Conservation (phyloP, 2,329 filamentous ascomycete genomes). For the Dothistroma septosporum region DNA sequence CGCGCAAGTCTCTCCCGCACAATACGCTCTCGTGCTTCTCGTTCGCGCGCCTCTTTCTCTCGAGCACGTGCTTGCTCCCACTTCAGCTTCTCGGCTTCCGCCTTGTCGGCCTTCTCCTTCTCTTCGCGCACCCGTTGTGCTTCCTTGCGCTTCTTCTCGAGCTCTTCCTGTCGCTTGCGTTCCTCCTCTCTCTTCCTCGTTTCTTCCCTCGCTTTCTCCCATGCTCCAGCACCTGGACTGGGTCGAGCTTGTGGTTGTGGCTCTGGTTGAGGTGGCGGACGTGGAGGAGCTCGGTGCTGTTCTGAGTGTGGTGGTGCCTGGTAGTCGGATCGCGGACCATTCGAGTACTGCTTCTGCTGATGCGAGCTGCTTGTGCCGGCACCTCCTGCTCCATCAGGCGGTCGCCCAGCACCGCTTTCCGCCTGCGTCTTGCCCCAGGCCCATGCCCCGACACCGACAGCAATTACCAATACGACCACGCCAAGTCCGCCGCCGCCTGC, state of each 20-base stretch:
- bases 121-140: slow-evolving; percentile 51
- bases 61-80: slow-evolving; percentile 49
- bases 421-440: slow-evolving; percentile 63
- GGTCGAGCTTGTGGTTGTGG: slow-evolving; percentile 23
- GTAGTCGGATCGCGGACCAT: slow-evolving; percentile 24
- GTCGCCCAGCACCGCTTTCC: slow-evolving; percentile 40
- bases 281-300: slow-evolving; percentile 14
- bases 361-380: slow-evolving; percentile 32
- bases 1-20: slow-evolving; percentile 35
- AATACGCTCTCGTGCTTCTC: slow-evolving; percentile 46
- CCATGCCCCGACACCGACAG: slow-evolving; percentile 75
- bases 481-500: slow-evolving; percentile 66
- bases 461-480: slow-evolving; percentile 66
- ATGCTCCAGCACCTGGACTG: slow-evolving; percentile 37
- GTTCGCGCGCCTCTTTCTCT: slow-evolving; percentile 47
- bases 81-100: slow-evolving; percentile 48
- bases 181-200: slow-evolving; percentile 61
- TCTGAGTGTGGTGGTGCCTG: slow-evolving; percentile 13
- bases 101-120: slow-evolving; percentile 43
- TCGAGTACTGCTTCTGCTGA: slow-evolving; percentile 27
- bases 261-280: slow-evolving; percentile 22
- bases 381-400: slow-evolving; percentile 32
- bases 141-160: slow-evolving; percentile 56
- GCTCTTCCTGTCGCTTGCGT: slow-evolving; percentile 54
- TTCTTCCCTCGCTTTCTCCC: slow-evolving; percentile 68